phyloP scores from a whole-genome alignment of 345 rosid species.

The Populus ilicifolia region DNA sequence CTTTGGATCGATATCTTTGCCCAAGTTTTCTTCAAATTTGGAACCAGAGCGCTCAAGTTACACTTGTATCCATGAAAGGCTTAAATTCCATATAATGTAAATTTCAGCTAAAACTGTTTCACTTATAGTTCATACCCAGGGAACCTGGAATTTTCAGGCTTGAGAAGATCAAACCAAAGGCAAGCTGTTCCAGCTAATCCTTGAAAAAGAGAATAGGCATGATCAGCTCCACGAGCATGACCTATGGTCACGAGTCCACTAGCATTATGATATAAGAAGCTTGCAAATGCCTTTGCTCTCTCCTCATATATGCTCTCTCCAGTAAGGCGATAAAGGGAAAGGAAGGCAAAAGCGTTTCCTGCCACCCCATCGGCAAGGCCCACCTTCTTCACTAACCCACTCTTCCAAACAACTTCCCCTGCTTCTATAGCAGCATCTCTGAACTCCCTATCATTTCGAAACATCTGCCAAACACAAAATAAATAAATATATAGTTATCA shows the following conservation, averaged over 20 bases:
- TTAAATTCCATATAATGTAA: not conserved
- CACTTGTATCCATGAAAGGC: not conserved
- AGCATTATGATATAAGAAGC: slow-evolving; percentile 56
- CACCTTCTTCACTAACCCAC: slow-evolving; percentile 67
- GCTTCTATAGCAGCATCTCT: slow-evolving; percentile 87
- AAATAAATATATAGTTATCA: not conserved
- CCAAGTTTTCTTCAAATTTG: not conserved
- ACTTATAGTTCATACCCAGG: slow-evolving; percentile 73
- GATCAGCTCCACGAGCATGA: slow-evolving; percentile 20
- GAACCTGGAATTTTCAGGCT: slow-evolving; percentile 50
- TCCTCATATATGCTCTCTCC: slow-evolving; percentile 70
- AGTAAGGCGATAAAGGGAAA: slow-evolving; percentile 66
- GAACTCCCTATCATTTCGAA: slow-evolving; percentile 64
- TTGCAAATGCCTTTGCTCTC: slow-evolving; percentile 71
- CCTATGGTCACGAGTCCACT: slow-evolving; percentile 17
- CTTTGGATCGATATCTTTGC: not conserved
- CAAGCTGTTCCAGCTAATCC: slow-evolving; percentile 74
- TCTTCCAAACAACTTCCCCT: slow-evolving; percentile 95
- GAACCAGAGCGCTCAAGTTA: not conserved
- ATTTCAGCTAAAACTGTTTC: not conserved
- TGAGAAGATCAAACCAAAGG: slow-evolving; percentile 67
- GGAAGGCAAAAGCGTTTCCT: slow-evolving; percentile 81
- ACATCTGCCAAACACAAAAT: slow-evolving; percentile 33
- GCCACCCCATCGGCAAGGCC: slow-evolving; percentile 79
- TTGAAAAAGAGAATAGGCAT: slow-evolving; percentile 59